Base-by-base conservation (phyloP, 169 alveolate genomes). In the Cryptosporidium xiaoi region DNA sequence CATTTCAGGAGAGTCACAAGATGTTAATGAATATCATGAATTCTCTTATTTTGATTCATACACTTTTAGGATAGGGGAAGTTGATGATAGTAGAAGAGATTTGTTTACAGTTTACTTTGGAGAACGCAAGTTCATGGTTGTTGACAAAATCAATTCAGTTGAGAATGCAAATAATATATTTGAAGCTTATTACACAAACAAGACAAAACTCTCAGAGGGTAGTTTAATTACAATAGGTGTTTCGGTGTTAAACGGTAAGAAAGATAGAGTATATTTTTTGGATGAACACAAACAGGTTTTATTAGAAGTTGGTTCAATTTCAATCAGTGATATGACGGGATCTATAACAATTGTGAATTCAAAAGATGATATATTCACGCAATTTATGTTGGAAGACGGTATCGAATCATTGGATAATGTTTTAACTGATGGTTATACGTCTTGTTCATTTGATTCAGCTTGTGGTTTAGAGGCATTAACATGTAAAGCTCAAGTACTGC, bases 401-500 rank as follows among this genome's bases (percentile, higher is more conserved):
- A 31, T 66, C 2, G 24, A 24, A 7, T 36, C 50, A 8, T 27
- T 77, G 6, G 62, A 34, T 48, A 51, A 62, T 13, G 34, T 55
- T 3, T 36, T 77, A 13, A 3, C 62, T 5, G 64, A 77, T 0
- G 85, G 85, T 20, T 77, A 77, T 33, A 44, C 24, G 0, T n/a
- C 60, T 2, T 77, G 85, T 27, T 77, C 85, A 10, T 77, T 77
- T 60, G 71, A 77, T 10, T 77, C 85, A 10, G 56, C 16, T 34
- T 77, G 85, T 40, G 40, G 58, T 4, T 27, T 77, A 10, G 64
- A 77, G 27, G 44, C 48, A 46, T 40, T 62, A 44, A 40, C 60
- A 24, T 77, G 85, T 15, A 44, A 58, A 13, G 77, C 71, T 13
- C 85, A 77, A 55, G 60, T 29, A 18, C 55, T 77, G 13, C 2